A percentile compares a stretch with the other conserved stretches of the same genome.
phyloP scores from a whole-genome alignment of 2,329 filamentous ascomycete genomes.

The Colletotrichum navitas region DNA sequence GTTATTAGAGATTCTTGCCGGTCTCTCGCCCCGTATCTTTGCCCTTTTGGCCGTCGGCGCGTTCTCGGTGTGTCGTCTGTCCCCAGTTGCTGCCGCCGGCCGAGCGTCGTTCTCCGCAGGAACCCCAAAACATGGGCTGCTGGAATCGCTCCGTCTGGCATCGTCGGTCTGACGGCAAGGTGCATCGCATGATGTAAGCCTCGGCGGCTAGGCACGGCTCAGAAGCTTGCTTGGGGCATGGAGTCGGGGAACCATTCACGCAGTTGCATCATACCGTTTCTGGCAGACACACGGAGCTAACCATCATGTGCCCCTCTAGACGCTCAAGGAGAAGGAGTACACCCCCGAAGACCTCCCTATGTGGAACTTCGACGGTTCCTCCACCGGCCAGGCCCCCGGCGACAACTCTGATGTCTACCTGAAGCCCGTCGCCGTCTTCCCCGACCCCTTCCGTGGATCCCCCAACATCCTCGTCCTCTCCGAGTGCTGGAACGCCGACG shows the following conservation, averaged over 20 bases:
- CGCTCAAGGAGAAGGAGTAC: conserved; percentile 64
- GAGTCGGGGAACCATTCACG: not conserved
- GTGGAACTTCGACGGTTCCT: conserved; percentile 79
- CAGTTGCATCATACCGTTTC: conserved; percentile 14
- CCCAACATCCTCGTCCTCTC: conserved; percentile 95
- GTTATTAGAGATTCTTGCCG: conserved; percentile 31
- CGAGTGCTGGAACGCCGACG: conserved; percentile 95
- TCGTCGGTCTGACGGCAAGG: conserved; percentile 37
- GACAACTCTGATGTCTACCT: conserved; percentile 99
- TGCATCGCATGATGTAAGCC: conserved; percentile 35
- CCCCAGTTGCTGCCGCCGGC: conserved; percentile 29
- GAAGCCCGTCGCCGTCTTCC: conserved; percentile 87
- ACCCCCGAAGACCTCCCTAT: conserved; percentile 65
- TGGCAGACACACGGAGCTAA: conserved; percentile 38
- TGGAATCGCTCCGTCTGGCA: conserved; percentile 30
- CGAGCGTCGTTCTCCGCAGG: conserved; percentile 11
- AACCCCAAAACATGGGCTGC: conserved; percentile 1
- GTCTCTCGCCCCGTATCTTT: not conserved
- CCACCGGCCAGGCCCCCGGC: conserved; percentile 90
- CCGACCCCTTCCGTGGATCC: conserved; percentile 88
- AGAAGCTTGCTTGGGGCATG: conserved; percentile 6
- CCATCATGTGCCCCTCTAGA: conserved; percentile 53
- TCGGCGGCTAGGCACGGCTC: conserved; percentile 19
- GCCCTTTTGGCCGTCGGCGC: conserved; percentile 19
- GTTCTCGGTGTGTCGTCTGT: conserved; percentile 1